phyloP scores from a whole-genome alignment of 495 filamentous ascomycete genomes.

The Extremus antarcticus region DNA sequence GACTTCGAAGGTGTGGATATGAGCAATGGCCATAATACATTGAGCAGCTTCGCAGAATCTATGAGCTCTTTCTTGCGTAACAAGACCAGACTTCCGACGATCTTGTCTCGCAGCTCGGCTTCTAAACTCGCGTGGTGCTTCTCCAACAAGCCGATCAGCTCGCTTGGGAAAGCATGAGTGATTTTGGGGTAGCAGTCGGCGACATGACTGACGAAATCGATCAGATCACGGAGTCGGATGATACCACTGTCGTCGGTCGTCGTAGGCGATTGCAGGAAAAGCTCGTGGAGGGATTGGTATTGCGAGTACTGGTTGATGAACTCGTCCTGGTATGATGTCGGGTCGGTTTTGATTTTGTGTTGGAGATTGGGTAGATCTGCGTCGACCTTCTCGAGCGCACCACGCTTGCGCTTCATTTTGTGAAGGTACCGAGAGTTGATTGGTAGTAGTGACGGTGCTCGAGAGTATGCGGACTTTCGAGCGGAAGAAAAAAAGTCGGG shows the following conservation, averaged over 20 bases:
- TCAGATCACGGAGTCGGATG: slow-evolving; percentile 69
- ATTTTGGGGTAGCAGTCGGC: slow-evolving; percentile 84
- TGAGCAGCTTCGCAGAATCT: slow-evolving; percentile 68
- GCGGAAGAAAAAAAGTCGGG: neutral
- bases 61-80: slow-evolving; percentile 84
- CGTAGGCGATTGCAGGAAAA: slow-evolving; percentile 73
- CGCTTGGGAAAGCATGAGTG: slow-evolving; percentile 63
- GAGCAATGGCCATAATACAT: slow-evolving; percentile 86
- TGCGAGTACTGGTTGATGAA: slow-evolving; percentile 82
- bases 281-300: slow-evolving; percentile 81
- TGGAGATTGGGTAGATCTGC: slow-evolving; percentile 83
- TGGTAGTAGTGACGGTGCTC: no score
- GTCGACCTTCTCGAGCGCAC: slow-evolving; percentile 88
- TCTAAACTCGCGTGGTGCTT: slow-evolving; percentile 72
- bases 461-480: no score
- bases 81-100: slow-evolving; percentile 81
- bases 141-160: slow-evolving; percentile 68
- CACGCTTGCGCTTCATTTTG: slow-evolving; percentile 78
- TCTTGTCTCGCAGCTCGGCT: slow-evolving; percentile 77
- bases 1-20: slow-evolving; percentile 78
- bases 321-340: slow-evolving; percentile 75
- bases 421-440: neutral
- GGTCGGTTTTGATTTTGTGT: slow-evolving; percentile 78
- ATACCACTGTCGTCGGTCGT: slow-evolving; percentile 64
- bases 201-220: slow-evolving; percentile 84